Evolutionary conservation across 768 basidiomycete species (phyloP).

Genomic region (Rhizopogon sp.): DNA sequence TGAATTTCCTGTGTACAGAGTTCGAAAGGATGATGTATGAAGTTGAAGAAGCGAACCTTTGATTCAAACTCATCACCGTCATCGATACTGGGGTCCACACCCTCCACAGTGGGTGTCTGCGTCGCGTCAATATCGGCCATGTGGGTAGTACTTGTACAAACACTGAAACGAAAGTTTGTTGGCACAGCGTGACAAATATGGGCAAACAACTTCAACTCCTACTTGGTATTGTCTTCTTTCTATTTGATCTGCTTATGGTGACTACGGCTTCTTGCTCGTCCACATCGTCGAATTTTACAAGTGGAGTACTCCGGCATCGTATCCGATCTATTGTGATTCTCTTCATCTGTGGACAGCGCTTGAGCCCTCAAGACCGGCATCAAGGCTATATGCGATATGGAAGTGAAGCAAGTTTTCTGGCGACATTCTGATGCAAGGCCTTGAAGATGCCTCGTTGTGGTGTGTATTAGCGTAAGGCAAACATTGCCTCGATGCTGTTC

Average conservation of each 20-base stretch:
- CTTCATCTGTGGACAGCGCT: too few species aligned
- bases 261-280: too few species aligned
- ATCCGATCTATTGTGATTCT: too few species aligned
- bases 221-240: too few species aligned
- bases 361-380: neutral
- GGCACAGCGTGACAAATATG: conserved; percentile 19
- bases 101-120: conserved; percentile 32
- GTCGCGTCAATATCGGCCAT: conserved; percentile 53
- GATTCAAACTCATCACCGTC: conserved; percentile 63
- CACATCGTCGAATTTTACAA: too few species aligned
- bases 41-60: conserved; percentile 34
- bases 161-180: conserved; percentile 19
- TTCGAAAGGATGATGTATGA: conserved; percentile 11
- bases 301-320: too few species aligned
- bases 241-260: too few species aligned
- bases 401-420: neutral
- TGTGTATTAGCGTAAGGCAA: neutral
- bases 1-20: conserved; percentile 63
- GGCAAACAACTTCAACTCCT: conserved; percentile 12
- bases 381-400: too few species aligned
- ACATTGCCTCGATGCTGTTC: neutral
- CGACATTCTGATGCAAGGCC: neutral
- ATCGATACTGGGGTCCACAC: conserved; percentile 33
- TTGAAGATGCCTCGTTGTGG: neutral
- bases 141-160: conserved; percentile 13